Evolutionary conservation across 768 basidiomycete species (phyloP).

Genomic region (Agrocybe chaxingu): DNA sequence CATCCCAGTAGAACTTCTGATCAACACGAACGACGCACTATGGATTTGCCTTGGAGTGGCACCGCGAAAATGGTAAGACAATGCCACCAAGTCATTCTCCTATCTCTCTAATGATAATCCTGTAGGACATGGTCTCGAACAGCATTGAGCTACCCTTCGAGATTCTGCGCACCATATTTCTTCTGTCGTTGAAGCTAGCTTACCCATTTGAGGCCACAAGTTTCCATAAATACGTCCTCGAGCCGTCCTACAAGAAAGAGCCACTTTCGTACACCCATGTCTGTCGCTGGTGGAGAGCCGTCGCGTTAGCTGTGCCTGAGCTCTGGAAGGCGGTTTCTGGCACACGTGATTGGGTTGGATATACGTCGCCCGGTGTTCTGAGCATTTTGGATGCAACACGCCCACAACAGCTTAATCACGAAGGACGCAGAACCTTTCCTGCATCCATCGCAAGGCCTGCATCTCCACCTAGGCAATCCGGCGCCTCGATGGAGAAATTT

Average conservation of each 20-base stretch:
- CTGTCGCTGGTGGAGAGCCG: constrained; percentile 8
- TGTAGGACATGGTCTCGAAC: too few species aligned
- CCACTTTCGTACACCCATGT: constrained; percentile 5
- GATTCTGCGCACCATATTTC: constrained; percentile 8
- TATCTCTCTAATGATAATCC: too few species aligned
- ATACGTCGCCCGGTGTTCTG: constrained; percentile 4
- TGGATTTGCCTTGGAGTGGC: too few species aligned
- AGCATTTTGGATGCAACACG: constrained; percentile 4
- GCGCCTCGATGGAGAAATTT: too few species aligned
- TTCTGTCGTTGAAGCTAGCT: neutral
- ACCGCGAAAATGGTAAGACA: too few species aligned
- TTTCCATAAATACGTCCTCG: neutral
- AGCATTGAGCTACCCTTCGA: constrained; percentile 3
- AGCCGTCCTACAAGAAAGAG: constrained; percentile 1
- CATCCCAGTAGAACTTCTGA: too few species aligned
- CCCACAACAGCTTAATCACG: too few species aligned
- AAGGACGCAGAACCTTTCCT: too few species aligned
- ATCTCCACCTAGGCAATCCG: too few species aligned
- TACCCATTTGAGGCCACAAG: neutral
- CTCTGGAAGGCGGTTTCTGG: constrained; percentile 6
- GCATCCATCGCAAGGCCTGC: too few species aligned
- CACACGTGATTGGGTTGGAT: constrained; percentile 1
- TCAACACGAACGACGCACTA: too few species aligned
- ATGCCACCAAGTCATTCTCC: too few species aligned
- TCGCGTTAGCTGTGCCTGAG: constrained; percentile 5